These are phyloP conservation scores for Ophiobolus disseminans DNA, from an alignment of 2,329 filamentous ascomycete genomes.

Conservation along the genomic window DNA sequence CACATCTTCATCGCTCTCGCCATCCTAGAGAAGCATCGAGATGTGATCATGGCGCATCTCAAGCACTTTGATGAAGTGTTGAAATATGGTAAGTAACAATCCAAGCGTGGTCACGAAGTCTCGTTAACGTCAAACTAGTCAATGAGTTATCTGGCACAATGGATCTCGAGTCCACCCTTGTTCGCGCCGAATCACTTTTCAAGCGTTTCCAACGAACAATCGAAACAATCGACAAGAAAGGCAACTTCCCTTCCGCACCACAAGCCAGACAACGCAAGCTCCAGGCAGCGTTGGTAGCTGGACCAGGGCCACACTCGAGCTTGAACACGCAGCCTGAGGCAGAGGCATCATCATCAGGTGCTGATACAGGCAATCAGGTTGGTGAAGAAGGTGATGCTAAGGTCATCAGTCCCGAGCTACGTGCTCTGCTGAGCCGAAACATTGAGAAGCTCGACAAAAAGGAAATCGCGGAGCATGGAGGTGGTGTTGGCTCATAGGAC, in stretches of 20 bases:
- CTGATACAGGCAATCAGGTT: constrained; percentile 46
- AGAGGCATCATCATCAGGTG: constrained; percentile 33
- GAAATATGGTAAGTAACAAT: constrained; percentile 77
- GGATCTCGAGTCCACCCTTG: constrained; percentile 83
- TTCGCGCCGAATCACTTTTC: constrained; percentile 88
- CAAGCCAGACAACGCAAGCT: constrained; percentile 58
- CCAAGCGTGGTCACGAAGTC: background rate
- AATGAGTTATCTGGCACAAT: constrained; percentile 95
- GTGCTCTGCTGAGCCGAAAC: constrained; percentile 67
- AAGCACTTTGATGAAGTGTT: constrained; percentile 95
- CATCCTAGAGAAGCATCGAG: constrained; percentile 93
- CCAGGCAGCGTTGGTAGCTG: constrained; percentile 40
- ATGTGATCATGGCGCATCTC: constrained; percentile 93
- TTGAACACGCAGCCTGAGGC: constrained; percentile 24
- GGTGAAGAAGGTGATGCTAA: constrained; percentile 49
- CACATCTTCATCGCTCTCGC: constrained; percentile 94
- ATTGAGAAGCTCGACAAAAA: constrained; percentile 60
- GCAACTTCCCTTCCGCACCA: constrained; percentile 73
- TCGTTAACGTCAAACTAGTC: constrained; percentile 60
- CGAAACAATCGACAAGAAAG: constrained; percentile 90
- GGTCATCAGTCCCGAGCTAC: constrained; percentile 69
- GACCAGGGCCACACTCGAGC: constrained; percentile 25
- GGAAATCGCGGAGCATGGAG: constrained; percentile 47
- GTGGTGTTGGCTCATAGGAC: constrained; percentile 14
- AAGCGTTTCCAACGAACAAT: constrained; percentile 85